Conservation (phyloP, 2,329 filamentous ascomycete genomes). For the Plenodomus tracheiphilus region DNA sequence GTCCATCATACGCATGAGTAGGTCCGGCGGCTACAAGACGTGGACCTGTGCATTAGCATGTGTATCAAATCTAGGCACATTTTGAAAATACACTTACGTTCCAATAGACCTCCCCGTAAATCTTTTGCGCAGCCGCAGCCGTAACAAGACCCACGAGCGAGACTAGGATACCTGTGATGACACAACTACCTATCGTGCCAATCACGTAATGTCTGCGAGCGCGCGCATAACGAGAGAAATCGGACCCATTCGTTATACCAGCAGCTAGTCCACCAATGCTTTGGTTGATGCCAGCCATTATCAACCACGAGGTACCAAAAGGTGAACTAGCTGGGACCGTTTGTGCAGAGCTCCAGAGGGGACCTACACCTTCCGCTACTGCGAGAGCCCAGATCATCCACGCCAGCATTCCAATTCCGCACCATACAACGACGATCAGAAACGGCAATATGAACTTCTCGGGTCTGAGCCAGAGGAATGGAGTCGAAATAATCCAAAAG, state of each 20-base stretch:
- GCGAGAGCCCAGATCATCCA: conserved; percentile 55
- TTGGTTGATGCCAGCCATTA: conserved; percentile 52
- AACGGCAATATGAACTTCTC: conserved; percentile 56
- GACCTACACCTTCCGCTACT: conserved; percentile 50
- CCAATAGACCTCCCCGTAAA: conserved; percentile 44
- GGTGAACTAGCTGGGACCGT: conserved; percentile 39
- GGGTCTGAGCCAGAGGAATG: conserved; percentile 55
- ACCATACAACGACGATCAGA: conserved; percentile 49
- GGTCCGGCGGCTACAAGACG: conserved; percentile 40
- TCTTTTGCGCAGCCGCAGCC: conserved; percentile 45
- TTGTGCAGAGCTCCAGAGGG: conserved; percentile 47
- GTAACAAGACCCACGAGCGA: conserved; percentile 49
- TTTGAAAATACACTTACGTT: conserved; percentile 22
- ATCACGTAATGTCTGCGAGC: conserved; percentile 42
- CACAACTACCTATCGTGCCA: conserved; percentile 47
- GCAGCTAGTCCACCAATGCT: conserved; percentile 48
- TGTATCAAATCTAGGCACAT: background rate
- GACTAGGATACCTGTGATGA: conserved; percentile 48
- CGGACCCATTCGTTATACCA: conserved; percentile 49
- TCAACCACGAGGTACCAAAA: conserved; percentile 50
- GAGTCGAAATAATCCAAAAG: conserved; percentile 43
- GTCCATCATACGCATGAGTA: conserved; percentile 52
- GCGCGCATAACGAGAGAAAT: conserved; percentile 51
- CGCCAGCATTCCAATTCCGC: conserved; percentile 50
- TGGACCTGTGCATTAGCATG: background rate